Conservation (phyloP, 768 basidiomycete genomes). For the Epithele typhae region DNA sequence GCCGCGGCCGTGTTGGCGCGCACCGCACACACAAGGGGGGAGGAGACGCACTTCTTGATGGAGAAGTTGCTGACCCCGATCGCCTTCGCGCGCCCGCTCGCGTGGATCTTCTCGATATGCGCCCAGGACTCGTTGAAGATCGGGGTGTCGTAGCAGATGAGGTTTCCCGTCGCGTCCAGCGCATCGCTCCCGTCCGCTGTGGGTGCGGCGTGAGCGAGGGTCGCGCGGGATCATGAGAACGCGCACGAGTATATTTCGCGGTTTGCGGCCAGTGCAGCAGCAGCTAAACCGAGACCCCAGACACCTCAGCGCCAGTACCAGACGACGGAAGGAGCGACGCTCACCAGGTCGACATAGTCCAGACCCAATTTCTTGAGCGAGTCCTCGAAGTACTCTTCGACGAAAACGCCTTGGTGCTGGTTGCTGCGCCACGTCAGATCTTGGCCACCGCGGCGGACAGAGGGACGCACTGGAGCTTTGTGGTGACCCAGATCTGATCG, state of each 20-base stretch:
- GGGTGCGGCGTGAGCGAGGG: conserved; percentile 2
- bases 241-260: conserved; percentile 29
- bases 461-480: conserved; percentile 39
- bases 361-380: conserved; percentile 24
- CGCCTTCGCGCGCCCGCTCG: conserved; percentile 41
- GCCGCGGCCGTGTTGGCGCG: no score
- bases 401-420: conserved; percentile 30
- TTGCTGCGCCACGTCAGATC: no score
- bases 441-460: no score
- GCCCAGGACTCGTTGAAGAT: conserved; percentile 42
- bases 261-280: conserved; percentile 49
- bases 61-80: conserved; percentile 63
- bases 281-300: conserved; percentile 33
- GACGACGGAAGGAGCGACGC: background rate
- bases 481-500: conserved; percentile 62
- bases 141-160: conserved; percentile 24
- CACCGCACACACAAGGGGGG: no score
- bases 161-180: conserved; percentile 29
- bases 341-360: conserved; percentile 29
- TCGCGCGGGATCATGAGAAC: background rate
- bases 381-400: conserved; percentile 26
- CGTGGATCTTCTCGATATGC: conserved; percentile 45
- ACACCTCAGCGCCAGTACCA: background rate
- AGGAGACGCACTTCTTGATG: conserved; percentile 48
- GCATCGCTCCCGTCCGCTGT: conserved; percentile 24